Evolutionary conservation across 768 basidiomycete species (phyloP).

Genomic region (Xerocomus potaroensis): DNA sequence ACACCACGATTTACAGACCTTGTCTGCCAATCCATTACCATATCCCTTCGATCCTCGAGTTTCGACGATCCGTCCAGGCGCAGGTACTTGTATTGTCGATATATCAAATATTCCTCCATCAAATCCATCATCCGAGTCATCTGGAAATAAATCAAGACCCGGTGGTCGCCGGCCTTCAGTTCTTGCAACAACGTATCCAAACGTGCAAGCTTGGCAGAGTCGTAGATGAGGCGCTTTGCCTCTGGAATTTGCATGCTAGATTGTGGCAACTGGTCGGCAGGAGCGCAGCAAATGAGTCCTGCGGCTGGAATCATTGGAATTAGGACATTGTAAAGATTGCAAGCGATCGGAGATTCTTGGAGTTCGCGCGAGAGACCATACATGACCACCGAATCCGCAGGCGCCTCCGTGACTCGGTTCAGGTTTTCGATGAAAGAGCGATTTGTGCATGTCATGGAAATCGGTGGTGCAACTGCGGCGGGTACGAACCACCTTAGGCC

Average conservation of each 20-base stretch:
- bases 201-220: slow-evolving; percentile 93
- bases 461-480: slow-evolving; percentile 80
- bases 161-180: slow-evolving; percentile 89
- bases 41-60: slow-evolving; percentile 93
- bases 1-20: slow-evolving; percentile 52
- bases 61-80: slow-evolving; percentile 92
- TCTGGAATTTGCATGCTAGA: slow-evolving; percentile 92
- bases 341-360: slow-evolving; percentile 53
- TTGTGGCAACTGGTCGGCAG: slow-evolving; percentile 68
- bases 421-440: slow-evolving; percentile 77
- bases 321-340: slow-evolving; percentile 40
- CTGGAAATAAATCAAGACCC: slow-evolving; percentile 96
- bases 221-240: slow-evolving; percentile 89
- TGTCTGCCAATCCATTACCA: slow-evolving; percentile 99
- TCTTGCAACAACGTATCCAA: slow-evolving; percentile 88
- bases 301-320: slow-evolving; percentile 58
- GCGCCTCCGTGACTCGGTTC: slow-evolving; percentile 54
- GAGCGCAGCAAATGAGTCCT: slow-evolving; percentile 67
- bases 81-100: slow-evolving; percentile 93
- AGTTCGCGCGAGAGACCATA: slow-evolving; percentile 78
- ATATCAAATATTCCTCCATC: slow-evolving; percentile 98
- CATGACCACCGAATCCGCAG: slow-evolving; percentile 69
- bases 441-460: slow-evolving; percentile 66
- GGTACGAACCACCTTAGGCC: slow-evolving; percentile 83
- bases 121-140: slow-evolving; percentile 99